Percentiles rank a stretch among this genome's conserved stretches.
Evolutionary conservation across 2,329 filamentous ascomycete genomes (phyloP).

Genomic region (Fusarium tuaranense): DNA sequence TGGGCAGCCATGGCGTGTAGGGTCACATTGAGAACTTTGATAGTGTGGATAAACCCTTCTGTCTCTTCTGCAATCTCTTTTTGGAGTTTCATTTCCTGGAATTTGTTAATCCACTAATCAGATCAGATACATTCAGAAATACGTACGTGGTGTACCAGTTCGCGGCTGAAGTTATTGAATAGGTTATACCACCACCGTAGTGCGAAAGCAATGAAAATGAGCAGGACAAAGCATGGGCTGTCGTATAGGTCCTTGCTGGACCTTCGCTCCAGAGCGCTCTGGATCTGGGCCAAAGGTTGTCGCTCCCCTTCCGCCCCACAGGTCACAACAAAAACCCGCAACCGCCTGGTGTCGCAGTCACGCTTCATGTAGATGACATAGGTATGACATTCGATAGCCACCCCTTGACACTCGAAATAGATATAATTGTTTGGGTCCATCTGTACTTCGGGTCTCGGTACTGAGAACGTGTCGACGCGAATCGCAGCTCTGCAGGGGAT

Average conservation of each 20-base stretch:
- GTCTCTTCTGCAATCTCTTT: neutral
- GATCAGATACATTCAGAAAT: accelerated
- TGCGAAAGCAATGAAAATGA: neutral
- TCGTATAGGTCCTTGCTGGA: neutral
- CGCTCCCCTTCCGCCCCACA: too few species aligned
- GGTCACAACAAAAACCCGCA: neutral
- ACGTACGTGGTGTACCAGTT: neutral
- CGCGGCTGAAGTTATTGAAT: accelerated
- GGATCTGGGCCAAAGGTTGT: neutral
- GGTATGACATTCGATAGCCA: accelerated
- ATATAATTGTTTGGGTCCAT: neutral
- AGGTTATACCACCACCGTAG: neutral
- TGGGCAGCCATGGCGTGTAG: neutral
- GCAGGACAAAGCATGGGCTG: neutral
- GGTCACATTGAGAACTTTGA: neutral
- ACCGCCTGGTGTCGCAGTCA: neutral
- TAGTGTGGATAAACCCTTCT: neutral
- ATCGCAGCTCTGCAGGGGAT: too few species aligned
- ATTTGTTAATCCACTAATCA: neutral
- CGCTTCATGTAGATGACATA: neutral
- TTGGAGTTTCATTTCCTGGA: neutral
- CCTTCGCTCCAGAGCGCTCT: neutral
- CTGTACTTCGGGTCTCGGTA: too few species aligned
- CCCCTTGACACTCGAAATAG: neutral
- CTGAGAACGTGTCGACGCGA: too few species aligned